A percentile compares a stretch with the other conserved stretches of the same genome.
These are phyloP conservation scores for Plasmodium inui DNA, from an alignment of 169 alveolate species.

Conservation along the genomic window DNA sequence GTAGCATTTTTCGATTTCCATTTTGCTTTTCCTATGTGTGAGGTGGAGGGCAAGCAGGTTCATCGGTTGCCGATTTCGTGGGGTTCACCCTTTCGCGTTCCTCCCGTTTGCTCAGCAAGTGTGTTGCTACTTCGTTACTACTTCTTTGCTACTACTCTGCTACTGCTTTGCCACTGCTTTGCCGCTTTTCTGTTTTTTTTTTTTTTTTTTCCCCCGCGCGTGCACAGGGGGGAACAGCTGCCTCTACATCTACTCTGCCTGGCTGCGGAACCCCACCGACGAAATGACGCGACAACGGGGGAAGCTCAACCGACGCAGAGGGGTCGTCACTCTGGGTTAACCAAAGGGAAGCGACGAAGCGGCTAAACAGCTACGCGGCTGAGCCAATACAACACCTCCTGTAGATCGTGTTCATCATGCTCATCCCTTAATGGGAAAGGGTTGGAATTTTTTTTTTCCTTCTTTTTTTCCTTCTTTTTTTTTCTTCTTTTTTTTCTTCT, in stretches of 20 bases:
- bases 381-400: background rate
- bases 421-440: background rate
- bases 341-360: background rate
- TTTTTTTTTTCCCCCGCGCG: background rate
- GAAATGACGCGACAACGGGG: background rate
- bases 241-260: background rate
- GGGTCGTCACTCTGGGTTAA: background rate
- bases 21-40: background rate
- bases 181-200: too few relatives aligned
- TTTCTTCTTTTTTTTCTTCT: background rate
- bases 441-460: background rate
- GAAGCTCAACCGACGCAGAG: background rate
- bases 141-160: background rate
- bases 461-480: background rate
- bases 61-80: background rate
- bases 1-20: constrained; percentile 43
- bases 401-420: background rate
- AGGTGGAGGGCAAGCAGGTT: background rate
- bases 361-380: background rate
- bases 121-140: background rate
- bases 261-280: background rate
- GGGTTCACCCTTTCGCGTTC: background rate
- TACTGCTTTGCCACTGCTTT: too few relatives aligned
- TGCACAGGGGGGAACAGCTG: background rate
- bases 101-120: background rate